phyloP scores from a whole-genome alignment of 2,329 filamentous ascomycete genomes.

The Aaosphaeria arxii region DNA sequence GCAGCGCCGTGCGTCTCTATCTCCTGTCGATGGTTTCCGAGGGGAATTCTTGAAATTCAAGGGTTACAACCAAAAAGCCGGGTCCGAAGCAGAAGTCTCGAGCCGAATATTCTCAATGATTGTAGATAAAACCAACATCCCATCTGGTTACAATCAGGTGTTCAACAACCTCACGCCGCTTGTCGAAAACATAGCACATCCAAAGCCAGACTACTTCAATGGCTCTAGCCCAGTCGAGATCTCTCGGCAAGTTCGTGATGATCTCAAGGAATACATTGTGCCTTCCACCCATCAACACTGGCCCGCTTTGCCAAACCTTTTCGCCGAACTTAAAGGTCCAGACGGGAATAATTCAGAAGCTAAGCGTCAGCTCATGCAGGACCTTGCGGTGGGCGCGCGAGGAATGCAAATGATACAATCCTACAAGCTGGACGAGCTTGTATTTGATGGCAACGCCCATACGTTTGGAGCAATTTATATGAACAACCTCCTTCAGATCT shows the following conservation, averaged over 20 bases:
- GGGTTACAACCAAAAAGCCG: not conserved
- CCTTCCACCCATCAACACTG: not conserved
- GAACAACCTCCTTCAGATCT: too few species aligned
- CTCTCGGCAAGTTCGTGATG: slow-evolving; percentile 2
- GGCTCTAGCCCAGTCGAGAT: slow-evolving; percentile 4
- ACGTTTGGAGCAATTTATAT: too few species aligned
- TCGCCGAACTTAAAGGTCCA: too few species aligned
- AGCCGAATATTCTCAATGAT: slow-evolving; percentile 6
- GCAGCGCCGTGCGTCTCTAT: too few species aligned
- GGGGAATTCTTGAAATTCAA: too few species aligned
- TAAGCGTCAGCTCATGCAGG: too few species aligned
- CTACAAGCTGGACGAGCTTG: too few species aligned
- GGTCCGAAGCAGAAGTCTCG: slow-evolving; percentile 6
- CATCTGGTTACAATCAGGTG: slow-evolving; percentile 5
- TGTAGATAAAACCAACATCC: slow-evolving; percentile 2
- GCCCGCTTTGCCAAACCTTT: not conserved
- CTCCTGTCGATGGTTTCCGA: too few species aligned
- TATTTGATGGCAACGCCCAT: too few species aligned
- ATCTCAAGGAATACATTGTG: not conserved
- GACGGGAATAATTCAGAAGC: too few species aligned
- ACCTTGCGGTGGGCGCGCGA: too few species aligned
- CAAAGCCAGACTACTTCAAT: slow-evolving; percentile 8
- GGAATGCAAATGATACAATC: too few species aligned
- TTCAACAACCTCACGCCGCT: slow-evolving; percentile 5
- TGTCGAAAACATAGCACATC: slow-evolving; percentile 1